Conservation (phyloP, 106 monocot genomes). For the Dendrobium chrysotoxum region DNA sequence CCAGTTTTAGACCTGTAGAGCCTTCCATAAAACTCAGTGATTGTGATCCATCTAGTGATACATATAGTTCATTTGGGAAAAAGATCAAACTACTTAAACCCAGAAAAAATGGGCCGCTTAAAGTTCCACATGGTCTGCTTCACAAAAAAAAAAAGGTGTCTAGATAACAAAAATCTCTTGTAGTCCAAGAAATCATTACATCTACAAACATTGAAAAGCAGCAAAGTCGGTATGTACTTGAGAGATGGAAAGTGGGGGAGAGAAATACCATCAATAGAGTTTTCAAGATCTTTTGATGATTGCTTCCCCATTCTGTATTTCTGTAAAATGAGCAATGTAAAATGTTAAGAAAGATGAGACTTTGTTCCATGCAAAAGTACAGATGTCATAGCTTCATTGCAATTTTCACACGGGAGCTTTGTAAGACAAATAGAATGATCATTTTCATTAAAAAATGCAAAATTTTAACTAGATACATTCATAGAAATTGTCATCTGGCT, state of each 20-base stretch:
- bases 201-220: neutral
- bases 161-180: neutral
- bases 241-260: neutral
- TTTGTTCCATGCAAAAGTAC: neutral
- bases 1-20: neutral
- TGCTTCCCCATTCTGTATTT: conserved; percentile 15
- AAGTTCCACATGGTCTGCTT: neutral
- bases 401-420: neutral
- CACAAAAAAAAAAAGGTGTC: neutral
- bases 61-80: neutral
- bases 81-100: neutral
- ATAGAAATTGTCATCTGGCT: neutral
- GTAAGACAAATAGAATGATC: neutral
- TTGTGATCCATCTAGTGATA: neutral
- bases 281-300: conserved; percentile 8
- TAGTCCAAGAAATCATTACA: neutral
- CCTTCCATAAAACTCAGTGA: neutral
- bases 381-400: neutral
- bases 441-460: neutral
- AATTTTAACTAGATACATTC: neutral
- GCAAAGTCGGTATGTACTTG: neutral
- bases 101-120: neutral
- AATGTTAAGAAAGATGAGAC: neutral
- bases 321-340: conserved; percentile 4
- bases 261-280: conserved; percentile 5